Percentiles rank a stretch among this genome's conserved stretches.
Evolutionary conservation across 768 basidiomycete genomes (phyloP).

Genomic region (Filobasidium wieringae): DNA sequence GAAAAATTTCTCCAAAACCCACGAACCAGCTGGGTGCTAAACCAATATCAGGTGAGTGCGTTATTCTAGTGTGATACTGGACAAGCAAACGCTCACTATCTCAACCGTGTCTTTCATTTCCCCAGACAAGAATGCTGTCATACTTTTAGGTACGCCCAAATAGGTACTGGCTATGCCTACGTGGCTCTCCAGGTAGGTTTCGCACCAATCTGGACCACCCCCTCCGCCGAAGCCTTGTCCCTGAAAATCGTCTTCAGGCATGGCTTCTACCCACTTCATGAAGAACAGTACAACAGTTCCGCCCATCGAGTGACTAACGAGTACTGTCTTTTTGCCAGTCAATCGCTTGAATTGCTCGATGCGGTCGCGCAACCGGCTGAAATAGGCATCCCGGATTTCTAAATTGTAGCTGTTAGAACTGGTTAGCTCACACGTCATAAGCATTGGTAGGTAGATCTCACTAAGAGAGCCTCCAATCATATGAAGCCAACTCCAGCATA

Average conservation of each 20-base stretch:
- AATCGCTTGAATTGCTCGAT: constrained; percentile 70
- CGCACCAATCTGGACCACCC: constrained; percentile 82
- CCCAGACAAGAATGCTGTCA: constrained; percentile 86
- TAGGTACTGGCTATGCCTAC: constrained; percentile 78
- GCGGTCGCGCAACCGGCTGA: constrained; percentile 51
- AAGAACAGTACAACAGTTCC: constrained; percentile 26
- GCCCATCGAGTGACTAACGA: constrained; percentile 46
- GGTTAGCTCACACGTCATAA: constrained; percentile 40
- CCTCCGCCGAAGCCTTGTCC: constrained; percentile 28
- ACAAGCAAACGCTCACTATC: constrained; percentile 40
- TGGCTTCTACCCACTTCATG: constrained; percentile 91
- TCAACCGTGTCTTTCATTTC: constrained; percentile 79
- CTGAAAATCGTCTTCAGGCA: constrained; percentile 53
- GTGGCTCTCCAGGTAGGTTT: constrained; percentile 79
- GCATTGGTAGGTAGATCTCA: neutral
- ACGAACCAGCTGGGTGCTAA: constrained; percentile 35
- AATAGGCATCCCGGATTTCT: constrained; percentile 49
- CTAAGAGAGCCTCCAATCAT: constrained; percentile 73
- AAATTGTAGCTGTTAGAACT: constrained; percentile 51
- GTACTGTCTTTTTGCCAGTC: constrained; percentile 64
- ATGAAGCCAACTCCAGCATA: constrained; percentile 42
- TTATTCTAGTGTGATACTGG: constrained; percentile 66
- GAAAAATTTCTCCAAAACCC: constrained; percentile 53
- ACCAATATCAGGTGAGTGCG: constrained; percentile 48
- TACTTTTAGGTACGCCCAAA: constrained; percentile 72